Base-by-base conservation (phyloP, 495 filamentous ascomycete species). In the Podospora comata region DNA sequence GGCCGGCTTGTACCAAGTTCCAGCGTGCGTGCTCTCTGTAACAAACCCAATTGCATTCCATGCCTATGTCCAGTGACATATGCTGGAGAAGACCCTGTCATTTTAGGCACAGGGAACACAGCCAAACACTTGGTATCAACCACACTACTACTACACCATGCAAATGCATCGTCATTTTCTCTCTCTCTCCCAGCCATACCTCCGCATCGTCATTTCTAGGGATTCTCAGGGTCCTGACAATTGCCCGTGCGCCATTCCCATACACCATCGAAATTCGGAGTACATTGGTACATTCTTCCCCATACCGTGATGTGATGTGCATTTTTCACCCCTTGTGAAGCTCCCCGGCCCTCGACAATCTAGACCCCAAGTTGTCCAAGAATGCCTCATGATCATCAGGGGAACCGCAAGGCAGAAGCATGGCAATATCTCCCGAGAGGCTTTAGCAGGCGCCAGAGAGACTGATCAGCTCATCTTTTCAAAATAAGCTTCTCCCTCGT, bases 311-410 rank as follows among this genome's bases (percentile, higher is more conserved):
- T 48, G 15, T 48, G 39, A 48, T 48, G 15, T 48, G 39, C 39
- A 48, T 48, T 13, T 48, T 11, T 0, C 39, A 5, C 30, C 30
- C 39, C 39, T 0, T 48, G 39, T 27, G 56, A 58, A 20, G 23
- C 18, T 18, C 0, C 56, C 56, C 23, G 18, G n/a, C 16, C 30
- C 59, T 18, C 11, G 23, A 61, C 16, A 26, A 7, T 61, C 59
- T n/a, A 26, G 30, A 9, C 59, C 26, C 9, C 16, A 30, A 5
- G 23, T 9, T 26, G 59, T 28, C 59, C 59, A 23, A 11, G 59
- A 61, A 30, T 16, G 30, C 26, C 59, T 30, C 26, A 20, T 3
- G 61, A 63, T 63, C 61, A 63, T 63, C 61, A 63, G 61, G 61
- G 61, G 61, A 16, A 62, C 16, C 60, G 7, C 32, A 63, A 63